Evolutionary conservation across 768 basidiomycete species (phyloP), one percentile per base, ranked within the genome.

Genomic region (Macrolepiota albuminosa): DNA sequence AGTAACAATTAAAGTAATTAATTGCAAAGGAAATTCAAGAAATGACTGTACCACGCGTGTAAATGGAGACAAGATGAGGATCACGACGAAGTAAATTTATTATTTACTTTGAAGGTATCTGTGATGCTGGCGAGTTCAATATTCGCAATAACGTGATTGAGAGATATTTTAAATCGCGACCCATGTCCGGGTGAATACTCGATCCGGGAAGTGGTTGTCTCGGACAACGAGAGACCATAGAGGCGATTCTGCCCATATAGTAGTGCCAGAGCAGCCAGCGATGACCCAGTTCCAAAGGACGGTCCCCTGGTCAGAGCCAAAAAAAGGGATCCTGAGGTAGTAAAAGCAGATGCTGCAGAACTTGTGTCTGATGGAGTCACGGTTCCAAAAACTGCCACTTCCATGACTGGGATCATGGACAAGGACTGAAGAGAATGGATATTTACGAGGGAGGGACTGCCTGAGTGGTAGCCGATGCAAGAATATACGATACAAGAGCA

Each of bases 361-460:
- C 64, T 63, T 33, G 85, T 68, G 66, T 88, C 86, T 3, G 77
- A 63, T 18, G 80, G 75, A 14, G 69, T 65, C 29, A 88, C 68
- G 14, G 78, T 72, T 6, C 86, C 87, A 67, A 88, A 87, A n/a
- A 88, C 66, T 1, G 84, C 85, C 4, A 86, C 83, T 69, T 87
- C 86, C 39, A 89, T 66, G 1, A 72, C 61, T 26, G 85, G 87
- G 48, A 88, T 71, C 1, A 72, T 66, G 11, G 75, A 62, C n/a
- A 86, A 64, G 3, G 76, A 54, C 71, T 66, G 56, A 72, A 76
- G 6, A 84, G 70, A 14, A 70, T 43, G 10, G 81, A 75, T 29
- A 73, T 65, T 21, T 70, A 70, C 4, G 73, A 63, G 82, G 81
- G 21, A 8, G 84, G 81, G 11, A 72, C 68, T 14, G 73, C 70